phyloP scores from a whole-genome alignment of 495 filamentous ascomycete species.

The Xylaria nigripes region DNA sequence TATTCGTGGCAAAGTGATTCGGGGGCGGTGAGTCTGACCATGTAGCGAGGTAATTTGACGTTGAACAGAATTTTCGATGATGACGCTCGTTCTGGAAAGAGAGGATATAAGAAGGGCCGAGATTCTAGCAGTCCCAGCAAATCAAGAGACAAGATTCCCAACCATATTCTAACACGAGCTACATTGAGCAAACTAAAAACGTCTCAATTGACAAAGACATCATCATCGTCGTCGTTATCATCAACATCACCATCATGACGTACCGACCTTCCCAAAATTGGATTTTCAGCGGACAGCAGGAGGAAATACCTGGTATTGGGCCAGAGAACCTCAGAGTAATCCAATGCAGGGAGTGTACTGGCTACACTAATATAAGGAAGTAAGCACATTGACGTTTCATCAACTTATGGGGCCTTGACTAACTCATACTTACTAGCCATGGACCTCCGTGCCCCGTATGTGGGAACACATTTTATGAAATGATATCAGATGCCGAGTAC shows the following conservation, averaged over 20 bases:
- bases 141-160: not conserved
- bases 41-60: not conserved
- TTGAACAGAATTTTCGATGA: not conserved
- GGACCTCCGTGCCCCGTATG: slow-evolving; percentile 1
- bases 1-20: not conserved
- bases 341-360: slow-evolving; percentile 1
- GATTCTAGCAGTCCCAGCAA: not conserved
- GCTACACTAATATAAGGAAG: slow-evolving; percentile 4
- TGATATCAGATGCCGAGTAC: slow-evolving; percentile 2
- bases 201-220: not conserved
- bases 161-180: not conserved
- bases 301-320: slow-evolving; percentile 2
- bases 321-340: not conserved
- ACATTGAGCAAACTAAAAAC: not conserved
- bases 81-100: not conserved
- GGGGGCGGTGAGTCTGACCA: not conserved
- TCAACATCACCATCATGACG: not conserved
- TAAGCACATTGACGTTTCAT: not conserved
- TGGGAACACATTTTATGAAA: slow-evolving; percentile 4
- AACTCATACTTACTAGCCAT: not conserved
- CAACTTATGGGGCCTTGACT: not conserved
- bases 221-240: no score
- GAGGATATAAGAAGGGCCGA: slow-evolving; percentile 6
- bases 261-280: not conserved
- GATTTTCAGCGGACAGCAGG: not conserved